Evolutionary conservation across 495 filamentous ascomycete species (phyloP), one percentile per base, ranked within the genome.

Genomic region (Cercophora scortea): DNA sequence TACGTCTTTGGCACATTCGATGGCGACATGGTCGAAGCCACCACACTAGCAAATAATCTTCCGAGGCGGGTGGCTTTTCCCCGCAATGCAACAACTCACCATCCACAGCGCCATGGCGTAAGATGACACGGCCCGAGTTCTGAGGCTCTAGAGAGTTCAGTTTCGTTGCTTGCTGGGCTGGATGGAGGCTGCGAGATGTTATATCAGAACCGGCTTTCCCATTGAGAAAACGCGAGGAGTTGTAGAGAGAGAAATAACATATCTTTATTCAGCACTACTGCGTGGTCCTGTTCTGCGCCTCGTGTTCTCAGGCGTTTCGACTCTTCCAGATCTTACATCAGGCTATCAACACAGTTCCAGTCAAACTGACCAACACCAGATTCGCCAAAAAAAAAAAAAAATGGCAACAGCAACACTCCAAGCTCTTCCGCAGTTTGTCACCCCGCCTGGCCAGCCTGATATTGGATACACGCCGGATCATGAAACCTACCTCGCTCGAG

Each of bases 391-490:
- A 10, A 5, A 50, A 11, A 11, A 36, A 32, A 42, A 10, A 5
- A 50, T 50, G 49, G 49, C 49, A 9, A 50, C 49, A 7, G 18
- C 39, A 42, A 38, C 49, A 12, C 8, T 50, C 6, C 36, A 50
- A 8, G 4, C 15, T 35, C 36, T 38, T 0, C 19, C 1, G 38
- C 11, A 19, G 10, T 17, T 35, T 62, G 59, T 25, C 25, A 25
- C 25, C 3, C 60, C 65, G 9, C 65, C 64, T 10, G 57, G 55
- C 17, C 73, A 76, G 45, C 77, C 79, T 3, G 80, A 83, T 55
- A 85, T 83, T 35, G 58, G 72, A n/a, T 83, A 82, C 60, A 65
- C 73, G 18, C 80, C 79, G 4, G 69, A 82, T 45, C 71, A 70
- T 52, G 70, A 71, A 18, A 83, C 82, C 60, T 83, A 79, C 59